Evolutionary conservation across 768 basidiomycete genomes (phyloP).

Genomic region (Russula sp.): DNA sequence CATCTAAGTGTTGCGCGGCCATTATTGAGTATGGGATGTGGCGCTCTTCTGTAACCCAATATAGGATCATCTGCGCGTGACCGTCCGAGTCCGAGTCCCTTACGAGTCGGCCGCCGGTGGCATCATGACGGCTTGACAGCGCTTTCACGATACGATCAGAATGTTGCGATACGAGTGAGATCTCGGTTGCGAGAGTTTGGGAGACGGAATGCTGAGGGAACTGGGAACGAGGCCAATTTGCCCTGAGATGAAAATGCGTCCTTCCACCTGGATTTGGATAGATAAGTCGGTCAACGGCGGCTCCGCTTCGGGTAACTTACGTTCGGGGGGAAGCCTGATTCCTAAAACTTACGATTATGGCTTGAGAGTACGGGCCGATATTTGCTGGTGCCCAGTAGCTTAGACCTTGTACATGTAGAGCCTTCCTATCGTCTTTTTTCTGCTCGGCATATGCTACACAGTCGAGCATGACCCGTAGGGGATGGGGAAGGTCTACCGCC

Average conservation of each 20-base stretch:
- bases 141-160: conserved; percentile 63
- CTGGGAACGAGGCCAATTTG: conserved; percentile 90
- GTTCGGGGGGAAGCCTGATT: not conserved
- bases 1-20: conserved; percentile 37
- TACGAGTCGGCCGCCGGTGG: conserved; percentile 48
- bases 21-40: conserved; percentile 44
- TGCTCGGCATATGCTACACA: conserved; percentile 64
- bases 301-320: not conserved
- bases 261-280: conserved; percentile 51
- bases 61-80: conserved; percentile 60
- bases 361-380: conserved; percentile 97
- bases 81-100: conserved; percentile 40
- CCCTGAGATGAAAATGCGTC: conserved; percentile 85
- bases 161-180: conserved; percentile 79
- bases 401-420: conserved; percentile 90
- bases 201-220: conserved; percentile 61
- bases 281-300: not conserved
- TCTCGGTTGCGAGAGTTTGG: conserved; percentile 56
- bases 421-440: conserved; percentile 51
- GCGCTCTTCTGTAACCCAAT: conserved; percentile 57
- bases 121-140: conserved; percentile 50
- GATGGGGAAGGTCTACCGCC: conserved; percentile 63
- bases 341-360: conserved; percentile 60
- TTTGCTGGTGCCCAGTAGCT: conserved; percentile 99
- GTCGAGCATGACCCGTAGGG: conserved; percentile 64